Evolutionary conservation across 2,329 filamentous ascomycete species (phyloP).

Genomic region (Fusarium sp.): DNA sequence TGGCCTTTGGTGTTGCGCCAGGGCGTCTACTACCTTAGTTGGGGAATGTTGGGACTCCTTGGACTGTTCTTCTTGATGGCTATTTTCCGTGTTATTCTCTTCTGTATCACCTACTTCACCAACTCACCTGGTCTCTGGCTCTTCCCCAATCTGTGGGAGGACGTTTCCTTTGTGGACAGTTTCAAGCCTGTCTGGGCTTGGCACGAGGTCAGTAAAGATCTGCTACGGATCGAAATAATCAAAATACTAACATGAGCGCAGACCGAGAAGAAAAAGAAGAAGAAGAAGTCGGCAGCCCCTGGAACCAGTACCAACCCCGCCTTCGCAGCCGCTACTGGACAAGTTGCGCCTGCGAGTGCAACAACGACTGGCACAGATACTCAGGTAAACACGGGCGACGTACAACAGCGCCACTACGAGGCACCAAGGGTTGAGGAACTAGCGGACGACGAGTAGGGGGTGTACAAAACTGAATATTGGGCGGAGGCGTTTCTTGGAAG

Average conservation of each 20-base stretch:
- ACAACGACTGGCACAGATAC: constrained; percentile 71
- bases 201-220: constrained; percentile 82
- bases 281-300: constrained; percentile 66
- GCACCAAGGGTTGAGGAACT: constrained; percentile 70
- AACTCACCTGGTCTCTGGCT: constrained; percentile 94
- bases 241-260: constrained; percentile 42
- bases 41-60: constrained; percentile 90
- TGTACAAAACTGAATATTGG: constrained; percentile 31
- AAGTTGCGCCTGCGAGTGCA: constrained; percentile 66
- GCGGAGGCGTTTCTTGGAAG: constrained; percentile 46
- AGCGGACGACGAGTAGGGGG: constrained; percentile 62
- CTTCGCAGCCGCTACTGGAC: constrained; percentile 68
- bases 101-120: constrained; percentile 91
- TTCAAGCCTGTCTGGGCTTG: constrained; percentile 98
- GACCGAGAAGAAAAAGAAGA: constrained; percentile 64
- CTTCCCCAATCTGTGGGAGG: constrained; percentile 97
- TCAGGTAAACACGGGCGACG: constrained; percentile 62
- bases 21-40: constrained; percentile 97
- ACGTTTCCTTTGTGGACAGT: constrained; percentile 97
- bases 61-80: constrained; percentile 98
- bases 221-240: background rate
- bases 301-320: constrained; percentile 56
- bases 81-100: constrained; percentile 95
- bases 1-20: constrained; percentile 94
- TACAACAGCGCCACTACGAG: constrained; percentile 62